Evolutionary conservation across 139 green algal species (phyloP), one percentile per base, ranked within the genome.

Genomic region (Chlamydomonas applanata): DNA sequence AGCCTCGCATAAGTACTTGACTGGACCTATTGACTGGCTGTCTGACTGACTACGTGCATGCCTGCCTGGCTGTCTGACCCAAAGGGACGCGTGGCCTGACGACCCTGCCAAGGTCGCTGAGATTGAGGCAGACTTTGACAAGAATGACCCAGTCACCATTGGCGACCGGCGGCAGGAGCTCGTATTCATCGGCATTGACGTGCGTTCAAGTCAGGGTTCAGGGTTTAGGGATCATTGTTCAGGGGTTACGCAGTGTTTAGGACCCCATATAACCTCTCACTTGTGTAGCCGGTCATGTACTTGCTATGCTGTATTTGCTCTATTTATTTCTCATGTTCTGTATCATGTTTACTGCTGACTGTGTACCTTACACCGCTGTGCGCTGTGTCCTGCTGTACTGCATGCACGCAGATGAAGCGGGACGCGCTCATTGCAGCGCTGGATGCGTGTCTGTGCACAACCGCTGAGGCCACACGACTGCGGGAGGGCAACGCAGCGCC

Each of bases 101-200:
- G 74, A 73, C 60, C 56, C 59, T 3, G 74, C 19, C 35, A 83
- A 74, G 72, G 67, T 71, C 49, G 83, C 56, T 19, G 75, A 73
- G 52, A 82, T 82, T 30, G n/a, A 76, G 32, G 46, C 32, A 29
- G 74, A 80, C 70, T 82, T 81, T 46, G 45, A 69, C 34, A 71
- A 57, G 1, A 59, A 33, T 20, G 3, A 36, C 9, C 53, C 70
- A 32, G 52, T 53, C 20, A 9, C 0, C 3, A 69, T 82, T 13
- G 78, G 74, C 14, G 70, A 81, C 52, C 25, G 65, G 64, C 52
- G 70, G 11, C 90, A 95, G 81, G 90, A 95, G 85, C 72, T 95
- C 52, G 90, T 95, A 22, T 93, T 94, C 75, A 95, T 95, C 45
- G 90, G 90, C 44, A 82, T 85, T 19, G 75, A 79, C 44, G 54